Base-by-base conservation (phyloP, 2,329 filamentous ascomycete species). In the Fusarium caatingaense region DNA sequence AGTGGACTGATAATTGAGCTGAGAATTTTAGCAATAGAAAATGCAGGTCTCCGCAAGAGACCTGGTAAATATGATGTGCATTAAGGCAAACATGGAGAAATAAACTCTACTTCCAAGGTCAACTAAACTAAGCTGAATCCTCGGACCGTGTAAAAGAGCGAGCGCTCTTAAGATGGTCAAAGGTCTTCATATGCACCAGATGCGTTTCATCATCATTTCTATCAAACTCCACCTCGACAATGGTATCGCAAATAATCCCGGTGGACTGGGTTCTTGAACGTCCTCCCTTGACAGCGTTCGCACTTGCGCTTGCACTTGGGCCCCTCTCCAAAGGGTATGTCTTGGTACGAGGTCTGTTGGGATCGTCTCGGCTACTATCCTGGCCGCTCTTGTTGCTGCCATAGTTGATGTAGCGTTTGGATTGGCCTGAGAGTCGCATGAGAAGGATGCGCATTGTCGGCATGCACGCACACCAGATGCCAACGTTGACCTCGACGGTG, bases 381-480 rank as follows among this genome's bases (percentile, higher is more conserved):
- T 37, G 34, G 18, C 34, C 48, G 25, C 48, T 51, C 21, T 51
- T 51, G 9, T 51, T 37, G 21, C 32, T 51, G 1, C 48, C 48
- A 20, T 51, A 30, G 41, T 28, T 37, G 21, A 61, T 16, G 3
- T 59, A 61, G 0, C 47, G 44, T 16, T 46, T 18, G 21, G 60
- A 42, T 9, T 54, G 13, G 27, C 46, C 40, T 10, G 37, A 15
- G 3, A 62, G 20, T 5, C 32, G 21, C 30, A 51, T 51, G 5
- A 51, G 48, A 16, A 64, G 25, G 5, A 64, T 21, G 3, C 61
- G 30, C 3, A 64, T 21, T 11, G 62, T 41, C 0, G 61, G 61
- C 40, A 64, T 56, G 28, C 41, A 56, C 1, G 44, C 41, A 11
- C 53, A 56, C 53, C 41, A 56, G 3, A 56, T 56, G 4, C 53